Base-by-base conservation (phyloP, 2,329 filamentous ascomycete species). In the Exophiala viscosa region DNA sequence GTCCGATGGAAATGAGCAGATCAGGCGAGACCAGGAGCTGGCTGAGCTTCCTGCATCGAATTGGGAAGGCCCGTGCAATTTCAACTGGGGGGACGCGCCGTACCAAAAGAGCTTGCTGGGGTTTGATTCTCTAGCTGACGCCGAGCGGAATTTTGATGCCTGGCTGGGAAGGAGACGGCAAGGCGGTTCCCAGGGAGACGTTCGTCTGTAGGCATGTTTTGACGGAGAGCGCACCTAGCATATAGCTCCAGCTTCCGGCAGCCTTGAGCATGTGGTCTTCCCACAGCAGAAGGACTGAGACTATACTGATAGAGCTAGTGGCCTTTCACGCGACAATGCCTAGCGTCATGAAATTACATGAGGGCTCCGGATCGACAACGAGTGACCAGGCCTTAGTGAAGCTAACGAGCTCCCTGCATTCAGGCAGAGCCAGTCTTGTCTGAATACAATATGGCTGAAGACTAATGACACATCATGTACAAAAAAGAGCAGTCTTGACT, bases 131-230 rank as follows among this genome's bases (percentile, higher is more conserved):
- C 40, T 51, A 5, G 41, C 31, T n/a, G 48, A 51, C 39, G 48
- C 48, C 11, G 42, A 45, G 20, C 75, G 33, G 69, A 54, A 7
- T 74, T 74, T 36, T 66, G 70, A 48, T 67, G 72, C 59, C 78
- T 73, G 28, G 78, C 33, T 10, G 32, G 13, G 40, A 11, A 42
- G 20, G 11, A 42, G 20, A 23, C 20, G 17, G 20, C 5, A 28
- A 28, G 23, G 23, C 23, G 23, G 23, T 28, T 7, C 8, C 23
- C 23, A 42, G 17, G 14, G 4, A 42, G 20, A 23, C 40, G 3
- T 23, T n/a, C 11, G 28, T 42, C 14, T 42, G 20, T 9, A 23
- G 11, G 11, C 34, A 15, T 36, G 5, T 15, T 10, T 15, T 13
- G 4, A 10, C 11, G 34, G 5, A 15, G 33, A 35, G 11, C 14